A percentile compares a stretch with the other conserved stretches of the same genome.
phyloP scores from a whole-genome alignment of 2,329 filamentous ascomycete species.

The Neocatenulostroma microsporum region DNA sequence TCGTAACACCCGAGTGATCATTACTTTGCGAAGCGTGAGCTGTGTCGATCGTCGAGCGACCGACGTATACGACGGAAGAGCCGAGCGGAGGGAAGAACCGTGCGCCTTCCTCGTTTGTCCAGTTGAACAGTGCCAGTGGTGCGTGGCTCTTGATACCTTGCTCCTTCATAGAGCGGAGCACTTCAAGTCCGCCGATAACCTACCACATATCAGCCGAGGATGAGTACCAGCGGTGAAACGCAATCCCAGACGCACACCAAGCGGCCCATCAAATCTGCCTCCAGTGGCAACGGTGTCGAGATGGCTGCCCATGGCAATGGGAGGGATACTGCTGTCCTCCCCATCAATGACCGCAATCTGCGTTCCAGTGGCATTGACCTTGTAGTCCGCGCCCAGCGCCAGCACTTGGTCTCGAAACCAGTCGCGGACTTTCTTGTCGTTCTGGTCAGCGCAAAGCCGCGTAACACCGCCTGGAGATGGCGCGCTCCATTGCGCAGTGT shows the following conservation, averaged over 20 bases:
- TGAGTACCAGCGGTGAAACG: background rate
- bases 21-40: slow-evolving; percentile 17
- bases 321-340: slow-evolving; percentile 16
- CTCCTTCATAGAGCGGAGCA: slow-evolving; percentile 31
- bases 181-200: slow-evolving; percentile 24
- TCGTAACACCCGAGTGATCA: slow-evolving; percentile 9
- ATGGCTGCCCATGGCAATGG: slow-evolving; percentile 20
- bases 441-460: slow-evolving; percentile 14
- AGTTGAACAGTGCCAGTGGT: slow-evolving; percentile 20
- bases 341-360: slow-evolving; percentile 16
- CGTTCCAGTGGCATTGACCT: slow-evolving; percentile 18
- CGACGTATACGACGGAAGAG: slow-evolving; percentile 16
- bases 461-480: slow-evolving; percentile 9
- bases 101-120: slow-evolving; percentile 21
- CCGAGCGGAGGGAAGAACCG: slow-evolving; percentile 10
- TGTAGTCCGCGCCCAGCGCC: slow-evolving; percentile 11
- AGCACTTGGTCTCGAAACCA: slow-evolving; percentile 18
- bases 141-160: slow-evolving; percentile 19
- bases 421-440: slow-evolving; percentile 20
- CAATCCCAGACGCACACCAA: slow-evolving; percentile 15
- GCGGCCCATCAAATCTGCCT: slow-evolving; percentile 20
- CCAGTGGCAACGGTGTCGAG: slow-evolving; percentile 22
- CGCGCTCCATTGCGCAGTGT: slow-evolving; percentile 16
- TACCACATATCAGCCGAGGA: background rate
- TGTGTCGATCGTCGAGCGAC: slow-evolving; percentile 14